phyloP scores from a whole-genome alignment of 495 filamentous ascomycete species.

The Daldinia loculata region DNA sequence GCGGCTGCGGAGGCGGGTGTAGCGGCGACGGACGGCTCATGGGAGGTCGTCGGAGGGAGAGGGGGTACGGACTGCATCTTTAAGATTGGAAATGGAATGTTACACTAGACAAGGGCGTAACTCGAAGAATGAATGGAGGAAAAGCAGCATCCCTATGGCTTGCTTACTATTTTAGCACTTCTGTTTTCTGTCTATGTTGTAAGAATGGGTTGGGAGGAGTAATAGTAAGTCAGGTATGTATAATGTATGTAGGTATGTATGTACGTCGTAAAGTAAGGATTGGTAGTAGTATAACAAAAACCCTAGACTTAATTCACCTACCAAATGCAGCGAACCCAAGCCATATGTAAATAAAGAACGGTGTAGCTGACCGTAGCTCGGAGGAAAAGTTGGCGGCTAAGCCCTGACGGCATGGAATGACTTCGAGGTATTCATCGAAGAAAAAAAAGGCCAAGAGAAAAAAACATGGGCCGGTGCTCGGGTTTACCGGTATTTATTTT shows the following conservation, averaged over 20 bases:
- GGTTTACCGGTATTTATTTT: conserved; percentile 44
- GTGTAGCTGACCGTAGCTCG: conserved; percentile 22
- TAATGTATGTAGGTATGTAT: background rate
- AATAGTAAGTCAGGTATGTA: background rate
- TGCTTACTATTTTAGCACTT: conserved; percentile 35
- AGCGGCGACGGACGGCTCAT: conserved; percentile 29
- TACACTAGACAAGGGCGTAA: conserved; percentile 36
- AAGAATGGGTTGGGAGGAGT: conserved; percentile 16
- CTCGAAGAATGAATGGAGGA: conserved; percentile 32
- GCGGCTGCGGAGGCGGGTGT: background rate
- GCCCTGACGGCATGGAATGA: conserved; percentile 14
- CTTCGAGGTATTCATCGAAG: conserved; percentile 8
- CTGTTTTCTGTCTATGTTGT: conserved; percentile 15
- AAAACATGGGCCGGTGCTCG: conserved; percentile 3
- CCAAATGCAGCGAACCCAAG: conserved; percentile 34
- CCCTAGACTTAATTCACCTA: conserved; percentile 26
- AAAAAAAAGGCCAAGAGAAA: conserved; percentile 7
- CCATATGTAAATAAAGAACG: conserved; percentile 38
- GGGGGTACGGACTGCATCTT: conserved; percentile 38
- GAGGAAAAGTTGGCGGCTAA: conserved; percentile 38
- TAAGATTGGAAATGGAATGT: conserved; percentile 15
- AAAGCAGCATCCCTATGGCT: conserved; percentile 37
- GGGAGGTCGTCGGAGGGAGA: conserved; percentile 30
- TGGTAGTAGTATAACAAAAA: conserved; percentile 1
- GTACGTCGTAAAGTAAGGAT: conserved; percentile 12